Base-by-base conservation (phyloP, 805 yeast genomes). In the Metschnikowia corniflorae region DNA sequence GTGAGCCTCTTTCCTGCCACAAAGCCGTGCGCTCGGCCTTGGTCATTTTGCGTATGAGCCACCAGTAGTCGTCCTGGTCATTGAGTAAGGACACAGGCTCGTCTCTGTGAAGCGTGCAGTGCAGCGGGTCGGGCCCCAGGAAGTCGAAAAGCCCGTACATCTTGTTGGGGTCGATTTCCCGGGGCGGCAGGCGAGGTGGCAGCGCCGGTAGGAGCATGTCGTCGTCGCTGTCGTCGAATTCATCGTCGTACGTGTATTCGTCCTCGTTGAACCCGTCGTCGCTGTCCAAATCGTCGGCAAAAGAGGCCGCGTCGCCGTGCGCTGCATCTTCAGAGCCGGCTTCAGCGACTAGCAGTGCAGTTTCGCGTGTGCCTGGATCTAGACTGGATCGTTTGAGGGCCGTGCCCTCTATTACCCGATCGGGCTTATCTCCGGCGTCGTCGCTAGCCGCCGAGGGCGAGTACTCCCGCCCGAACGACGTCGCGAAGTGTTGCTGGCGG, bases 11-110 rank as follows among this genome's bases (percentile, higher is more conserved):
- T 16, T 32, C 41, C 16, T 22, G 40, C 36, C 43, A 35, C 27
- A 42, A 43, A 19, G 31, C 37, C 26, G 27, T 42, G 59, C 49
- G 43, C 42, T 66, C 70, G 13, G 47, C 42, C 42, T 62, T 65
- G 10, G 59, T 54, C 31, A 65, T 39, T 40, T 74, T 71, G 19
- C 66, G 58, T 19, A 93, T 91, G 8, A 91, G 68, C 97, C 98
- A 93, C 98, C 98, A 93, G 62, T 93, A 93, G 43, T 86, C 75
- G 61, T 93, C 96, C 32, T 84, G 80, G 54, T 93, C 98, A 54
- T 87, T 88, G 23, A 93, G 63, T 14, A 93, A 63, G 29, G 75
- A 68, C 45, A 94, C 91, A 2, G 94, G 80, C 51, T 87, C 96
- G 53, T 91, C 89, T 46, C 86, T 78, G 15, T 65, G 57, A 8